Conservation (phyloP, 1,284 basidiomycete species). For the Cutaneotrichosporon sp. region DNA sequence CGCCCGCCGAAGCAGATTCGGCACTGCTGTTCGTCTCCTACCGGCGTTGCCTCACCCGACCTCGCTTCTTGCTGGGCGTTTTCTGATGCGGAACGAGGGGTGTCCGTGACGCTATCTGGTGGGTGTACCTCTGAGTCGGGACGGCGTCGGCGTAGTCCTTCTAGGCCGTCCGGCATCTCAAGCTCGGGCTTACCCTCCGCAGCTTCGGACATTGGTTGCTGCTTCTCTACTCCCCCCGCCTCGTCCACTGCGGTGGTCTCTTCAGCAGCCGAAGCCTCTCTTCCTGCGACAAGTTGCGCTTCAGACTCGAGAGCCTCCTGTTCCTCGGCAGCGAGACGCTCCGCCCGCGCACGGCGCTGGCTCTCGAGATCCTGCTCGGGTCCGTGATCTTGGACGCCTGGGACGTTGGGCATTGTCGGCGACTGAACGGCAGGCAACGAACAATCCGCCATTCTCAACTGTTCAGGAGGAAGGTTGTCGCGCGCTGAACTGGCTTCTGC, state of each 20-base stretch:
- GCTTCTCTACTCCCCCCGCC: no score
- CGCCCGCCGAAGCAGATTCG: constrained; percentile 48
- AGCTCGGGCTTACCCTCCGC: neutral
- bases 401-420: neutral
- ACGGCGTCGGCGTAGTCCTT: neutral
- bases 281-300: neutral
- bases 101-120: neutral
- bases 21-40: constrained; percentile 42
- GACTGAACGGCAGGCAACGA: neutral
- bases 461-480: neutral
- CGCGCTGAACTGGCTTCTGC: neutral
- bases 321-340: neutral
- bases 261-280: no score
- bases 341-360: neutral
- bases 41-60: neutral
- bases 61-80: neutral
- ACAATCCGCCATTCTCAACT: neutral
- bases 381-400: neutral
- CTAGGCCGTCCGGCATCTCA: neutral
- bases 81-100: neutral
- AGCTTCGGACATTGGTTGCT: neutral
- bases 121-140: neutral
- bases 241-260: neutral
- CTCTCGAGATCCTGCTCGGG: neutral
- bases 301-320: neutral